phyloP scores from a whole-genome alignment of 1,284 basidiomycete genomes.

The Trichosporon asahii region DNA sequence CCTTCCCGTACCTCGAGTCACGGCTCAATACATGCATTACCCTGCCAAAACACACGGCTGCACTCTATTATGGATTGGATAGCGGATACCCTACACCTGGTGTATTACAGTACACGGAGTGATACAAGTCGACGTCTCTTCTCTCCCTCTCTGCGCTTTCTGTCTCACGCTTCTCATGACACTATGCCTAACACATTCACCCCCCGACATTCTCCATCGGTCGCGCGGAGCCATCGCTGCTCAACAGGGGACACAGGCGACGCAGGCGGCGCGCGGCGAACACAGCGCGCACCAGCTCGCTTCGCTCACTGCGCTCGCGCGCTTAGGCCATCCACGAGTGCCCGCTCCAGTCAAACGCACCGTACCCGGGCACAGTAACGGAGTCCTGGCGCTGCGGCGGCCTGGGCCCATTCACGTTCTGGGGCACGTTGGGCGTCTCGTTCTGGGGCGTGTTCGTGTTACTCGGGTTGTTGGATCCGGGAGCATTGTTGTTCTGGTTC shows the following conservation, averaged over 20 bases:
- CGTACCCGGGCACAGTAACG: slow-evolving; percentile 21
- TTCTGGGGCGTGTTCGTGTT: slow-evolving; percentile 13
- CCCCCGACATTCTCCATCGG: not conserved
- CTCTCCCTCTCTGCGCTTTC: not conserved
- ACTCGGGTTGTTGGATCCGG: not conserved
- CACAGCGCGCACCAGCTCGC: not conserved
- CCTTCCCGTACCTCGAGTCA: not conserved
- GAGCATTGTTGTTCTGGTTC: not conserved
- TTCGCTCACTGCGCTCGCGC: not conserved
- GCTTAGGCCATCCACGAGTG: slow-evolving; percentile 38
- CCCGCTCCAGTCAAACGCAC: slow-evolving; percentile 27
- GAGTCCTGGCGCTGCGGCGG: slow-evolving; percentile 22
- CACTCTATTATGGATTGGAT: not conserved
- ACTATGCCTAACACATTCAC: not conserved
- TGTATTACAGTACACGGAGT: not conserved
- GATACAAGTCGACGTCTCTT: not conserved
- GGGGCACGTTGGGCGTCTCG: slow-evolving; percentile 7
- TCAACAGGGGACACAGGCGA: not conserved
- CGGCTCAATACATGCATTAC: not conserved
- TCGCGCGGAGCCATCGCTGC: not conserved
- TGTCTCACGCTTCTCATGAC: not conserved
- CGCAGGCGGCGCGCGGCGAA: too few species aligned
- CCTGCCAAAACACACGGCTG: not conserved
- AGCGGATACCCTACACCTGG: not conserved
- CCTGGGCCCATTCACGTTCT: not conserved